phyloP scores from a whole-genome alignment of 305 asterid genomes.

The Fraxinus ornus region DNA sequence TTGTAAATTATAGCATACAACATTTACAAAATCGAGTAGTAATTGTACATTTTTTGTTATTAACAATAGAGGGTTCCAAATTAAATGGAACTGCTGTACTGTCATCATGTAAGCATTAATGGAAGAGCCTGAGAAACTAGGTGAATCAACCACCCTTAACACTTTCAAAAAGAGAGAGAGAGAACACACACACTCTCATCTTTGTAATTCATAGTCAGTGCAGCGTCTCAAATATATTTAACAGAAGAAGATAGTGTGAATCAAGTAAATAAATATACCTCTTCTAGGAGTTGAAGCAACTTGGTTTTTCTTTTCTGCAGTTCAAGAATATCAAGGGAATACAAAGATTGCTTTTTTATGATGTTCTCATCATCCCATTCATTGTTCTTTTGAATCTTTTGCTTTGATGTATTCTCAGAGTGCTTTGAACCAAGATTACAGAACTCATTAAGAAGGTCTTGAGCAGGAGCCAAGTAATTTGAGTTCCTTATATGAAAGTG shows the following conservation, averaged over 20 bases:
- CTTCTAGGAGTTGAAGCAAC: slow-evolving; percentile 81
- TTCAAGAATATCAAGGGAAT: slow-evolving; percentile 70
- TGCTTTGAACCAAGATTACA: slow-evolving; percentile 44
- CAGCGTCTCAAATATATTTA: not conserved
- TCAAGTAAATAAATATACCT: slow-evolving; percentile 42
- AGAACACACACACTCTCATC: not conserved
- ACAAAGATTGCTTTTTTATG: slow-evolving; percentile 43
- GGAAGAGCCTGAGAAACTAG: slow-evolving; percentile 26
- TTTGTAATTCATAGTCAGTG: not conserved
- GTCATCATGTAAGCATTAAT: slow-evolving; percentile 53
- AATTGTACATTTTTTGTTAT: not conserved
- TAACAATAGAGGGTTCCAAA: slow-evolving; percentile 29
- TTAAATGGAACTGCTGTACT: slow-evolving; percentile 34
- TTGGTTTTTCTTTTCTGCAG: slow-evolving; percentile 74
- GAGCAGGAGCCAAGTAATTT: slow-evolving; percentile 43
- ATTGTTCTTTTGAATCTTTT: slow-evolving; percentile 37
- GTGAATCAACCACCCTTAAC: not conserved
- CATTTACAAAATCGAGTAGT: not conserved
- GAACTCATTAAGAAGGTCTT: slow-evolving; percentile 47
- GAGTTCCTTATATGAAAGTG: slow-evolving; percentile 50
- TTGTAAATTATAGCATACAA: slow-evolving; percentile 5
- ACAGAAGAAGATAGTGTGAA: not conserved
- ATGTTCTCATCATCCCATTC: slow-evolving; percentile 42
- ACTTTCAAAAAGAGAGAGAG: not conserved
- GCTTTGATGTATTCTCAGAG: slow-evolving; percentile 26